Evolutionary conservation across 1,139 yeast genomes (phyloP).

Genomic region (Wickerhamomyces sp.): DNA sequence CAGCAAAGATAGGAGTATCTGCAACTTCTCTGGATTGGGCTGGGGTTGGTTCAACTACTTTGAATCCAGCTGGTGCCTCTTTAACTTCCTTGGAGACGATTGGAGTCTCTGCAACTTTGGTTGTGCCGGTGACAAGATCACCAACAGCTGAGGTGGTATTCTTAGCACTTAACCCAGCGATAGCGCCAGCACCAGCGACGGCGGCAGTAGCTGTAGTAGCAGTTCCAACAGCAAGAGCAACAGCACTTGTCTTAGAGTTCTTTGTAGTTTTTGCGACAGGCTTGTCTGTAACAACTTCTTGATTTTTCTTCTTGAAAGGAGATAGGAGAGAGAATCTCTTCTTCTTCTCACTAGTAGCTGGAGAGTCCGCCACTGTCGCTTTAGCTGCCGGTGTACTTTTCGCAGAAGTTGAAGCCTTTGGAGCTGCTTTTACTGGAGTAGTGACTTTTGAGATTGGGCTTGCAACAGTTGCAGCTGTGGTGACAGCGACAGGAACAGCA

Average conservation of each 20-base stretch:
- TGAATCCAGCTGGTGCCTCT: too few species aligned
- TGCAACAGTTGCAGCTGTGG: constrained; percentile 2
- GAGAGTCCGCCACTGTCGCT: constrained; percentile 1
- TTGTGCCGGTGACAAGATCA: constrained; percentile 3
- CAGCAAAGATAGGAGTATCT: neutral
- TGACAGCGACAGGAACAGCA: constrained; percentile 4
- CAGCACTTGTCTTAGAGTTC: constrained; percentile 13
- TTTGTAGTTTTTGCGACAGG: neutral
- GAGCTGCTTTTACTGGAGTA: constrained; percentile 5
- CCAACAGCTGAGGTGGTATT: constrained; percentile 2
- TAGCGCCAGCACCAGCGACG: constrained; percentile 12
- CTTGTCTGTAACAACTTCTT: neutral
- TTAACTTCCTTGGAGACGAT: neutral
- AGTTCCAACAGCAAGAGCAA: constrained; percentile 3
- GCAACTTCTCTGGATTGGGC: neutral
- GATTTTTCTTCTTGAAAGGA: constrained; percentile 12
- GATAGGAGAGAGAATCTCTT: constrained; percentile 19
- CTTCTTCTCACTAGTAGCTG: constrained; percentile 8
- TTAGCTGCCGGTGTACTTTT: constrained; percentile 1
- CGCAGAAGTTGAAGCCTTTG: constrained; percentile 5
- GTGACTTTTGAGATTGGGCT: neutral
- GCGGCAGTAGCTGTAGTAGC: constrained; percentile 8
- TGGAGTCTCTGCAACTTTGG: neutral
- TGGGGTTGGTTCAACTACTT: neutral
- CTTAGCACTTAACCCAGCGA: constrained; percentile 1